Percentiles rank a stretch among this genome's conserved stretches.
Conservation (phyloP, 768 basidiomycete species). For the Tylopilus balloui region DNA sequence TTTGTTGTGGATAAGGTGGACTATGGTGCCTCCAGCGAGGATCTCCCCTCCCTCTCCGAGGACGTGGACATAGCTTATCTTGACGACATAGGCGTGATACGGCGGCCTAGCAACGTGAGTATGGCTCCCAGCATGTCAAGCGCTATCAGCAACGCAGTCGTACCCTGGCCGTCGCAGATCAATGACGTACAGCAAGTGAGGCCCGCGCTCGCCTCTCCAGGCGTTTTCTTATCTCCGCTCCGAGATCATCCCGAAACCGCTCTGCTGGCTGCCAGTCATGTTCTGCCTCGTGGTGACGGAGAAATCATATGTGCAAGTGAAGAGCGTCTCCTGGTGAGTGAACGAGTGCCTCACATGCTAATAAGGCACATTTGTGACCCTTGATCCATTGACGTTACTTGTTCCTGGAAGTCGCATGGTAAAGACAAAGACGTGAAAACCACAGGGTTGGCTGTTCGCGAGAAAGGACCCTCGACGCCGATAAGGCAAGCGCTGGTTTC, state of each 20-base stretch:
- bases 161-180: conserved; percentile 7
- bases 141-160: neutral
- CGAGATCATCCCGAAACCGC: conserved; percentile 8
- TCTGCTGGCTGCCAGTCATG: conserved; percentile 3
- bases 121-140: neutral
- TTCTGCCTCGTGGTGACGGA: conserved; percentile 17
- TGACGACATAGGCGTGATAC: neutral
- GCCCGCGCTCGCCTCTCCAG: conserved; percentile 20
- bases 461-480: conserved; percentile 18
- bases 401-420: conserved; percentile 9
- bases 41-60: conserved; percentile 5
- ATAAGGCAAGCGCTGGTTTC: conserved; percentile 15
- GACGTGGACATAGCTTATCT: conserved; percentile 9
- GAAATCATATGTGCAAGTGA: conserved; percentile 5
- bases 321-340: conserved; percentile 17
- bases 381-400: neutral
- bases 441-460: neutral
- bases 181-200: conserved; percentile 11
- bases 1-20: conserved; percentile 9
- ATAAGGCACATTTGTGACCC: conserved; percentile 2
- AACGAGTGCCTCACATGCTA: neutral
- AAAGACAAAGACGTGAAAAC: neutral
- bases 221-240: conserved; percentile 30
- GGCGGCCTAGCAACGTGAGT: conserved; percentile 9
- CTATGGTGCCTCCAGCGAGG: conserved; percentile 10